phyloP scores from a whole-genome alignment of 139 green algal species.

The Chlamydomonas schloesseri region DNA sequence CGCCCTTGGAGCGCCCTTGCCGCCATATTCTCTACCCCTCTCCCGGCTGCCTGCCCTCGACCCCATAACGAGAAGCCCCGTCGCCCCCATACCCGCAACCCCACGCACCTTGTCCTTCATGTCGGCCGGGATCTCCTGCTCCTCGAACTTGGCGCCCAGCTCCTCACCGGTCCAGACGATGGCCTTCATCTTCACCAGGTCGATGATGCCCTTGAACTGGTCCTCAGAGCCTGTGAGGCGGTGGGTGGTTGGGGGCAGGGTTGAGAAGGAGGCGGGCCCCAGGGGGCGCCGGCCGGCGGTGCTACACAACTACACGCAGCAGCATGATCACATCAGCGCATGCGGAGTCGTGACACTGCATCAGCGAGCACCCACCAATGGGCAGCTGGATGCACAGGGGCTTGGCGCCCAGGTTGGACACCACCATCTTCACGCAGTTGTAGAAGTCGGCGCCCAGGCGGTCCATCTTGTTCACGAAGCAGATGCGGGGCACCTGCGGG shows the following conservation, averaged over 20 bases:
- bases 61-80: too few relatives aligned
- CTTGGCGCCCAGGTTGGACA: constrained; percentile 91
- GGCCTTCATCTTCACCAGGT: constrained; percentile 98
- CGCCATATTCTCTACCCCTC: too few relatives aligned
- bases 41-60: too few relatives aligned
- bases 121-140: constrained; percentile 91
- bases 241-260: too few relatives aligned
- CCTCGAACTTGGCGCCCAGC: constrained; percentile 93
- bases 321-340: too few relatives aligned
- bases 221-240: constrained; percentile 93
- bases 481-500: constrained; percentile 87
- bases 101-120: constrained; percentile 70
- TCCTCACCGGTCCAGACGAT: constrained; percentile 92
- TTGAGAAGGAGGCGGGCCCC: background rate
- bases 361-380: constrained; percentile 1
- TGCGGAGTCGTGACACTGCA: too few relatives aligned
- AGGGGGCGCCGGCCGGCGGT: too few relatives aligned
- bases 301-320: too few relatives aligned
- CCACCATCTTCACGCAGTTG: constrained; percentile 89
- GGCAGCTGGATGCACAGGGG: constrained; percentile 62
- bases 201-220: constrained; percentile 92
- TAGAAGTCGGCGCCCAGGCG: constrained; percentile 98
- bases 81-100: background rate
- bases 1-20: too few relatives aligned
- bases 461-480: constrained; percentile 99